Conservation (phyloP, 257 asterid species). For the Pogostemon cablin region DNA sequence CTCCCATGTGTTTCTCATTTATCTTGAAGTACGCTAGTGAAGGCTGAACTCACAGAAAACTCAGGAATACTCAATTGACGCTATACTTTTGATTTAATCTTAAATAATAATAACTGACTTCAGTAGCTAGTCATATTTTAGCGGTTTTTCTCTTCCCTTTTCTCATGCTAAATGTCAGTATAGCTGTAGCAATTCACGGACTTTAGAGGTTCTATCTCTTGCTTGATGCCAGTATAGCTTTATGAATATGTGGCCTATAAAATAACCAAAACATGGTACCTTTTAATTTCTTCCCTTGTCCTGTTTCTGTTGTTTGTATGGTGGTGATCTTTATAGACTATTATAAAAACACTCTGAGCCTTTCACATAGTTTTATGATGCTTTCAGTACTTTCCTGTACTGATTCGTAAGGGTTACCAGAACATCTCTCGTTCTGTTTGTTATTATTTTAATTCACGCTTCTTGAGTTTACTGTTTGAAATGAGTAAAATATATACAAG, state of each 20-base stretch:
- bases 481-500: background rate
- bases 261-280: background rate
- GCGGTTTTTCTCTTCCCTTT: background rate
- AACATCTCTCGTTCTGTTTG: background rate
- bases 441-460: background rate
- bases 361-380: background rate
- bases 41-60: background rate
- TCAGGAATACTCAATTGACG: background rate
- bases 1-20: slow-evolving; percentile 27
- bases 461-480: background rate
- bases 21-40: background rate
- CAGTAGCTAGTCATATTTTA: background rate
- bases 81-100: background rate
- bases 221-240: background rate
- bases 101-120: background rate
- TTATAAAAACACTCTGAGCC: background rate
- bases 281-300: background rate
- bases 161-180: background rate
- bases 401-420: background rate
- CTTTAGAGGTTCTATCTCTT: slow-evolving; percentile 11
- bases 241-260: background rate
- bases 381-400: slow-evolving; percentile 1
- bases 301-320: background rate
- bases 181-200: background rate
- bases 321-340: background rate